Conservation (phyloP, 1,139 yeast species). For the Arxiozyma bovina region DNA sequence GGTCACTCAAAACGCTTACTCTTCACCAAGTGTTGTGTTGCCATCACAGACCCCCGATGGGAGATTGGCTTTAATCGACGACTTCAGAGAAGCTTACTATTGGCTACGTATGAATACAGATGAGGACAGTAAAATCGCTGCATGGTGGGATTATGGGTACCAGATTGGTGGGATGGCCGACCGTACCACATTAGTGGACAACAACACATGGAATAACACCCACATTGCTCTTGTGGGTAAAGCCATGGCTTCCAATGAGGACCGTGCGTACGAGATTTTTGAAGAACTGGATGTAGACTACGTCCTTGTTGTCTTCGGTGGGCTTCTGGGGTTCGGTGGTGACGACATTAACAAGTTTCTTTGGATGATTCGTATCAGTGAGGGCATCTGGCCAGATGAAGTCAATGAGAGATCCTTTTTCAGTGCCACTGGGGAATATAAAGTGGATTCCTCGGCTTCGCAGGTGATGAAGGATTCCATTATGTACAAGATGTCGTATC, state of each 20-base stretch:
- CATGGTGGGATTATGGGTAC: constrained; percentile 99
- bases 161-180: constrained; percentile 99
- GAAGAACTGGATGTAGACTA: constrained; percentile 92
- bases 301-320: constrained; percentile 89
- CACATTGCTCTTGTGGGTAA: constrained; percentile 99
- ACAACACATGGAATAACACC: constrained; percentile 98
- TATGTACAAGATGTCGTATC: constrained; percentile 92
- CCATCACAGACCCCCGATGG: constrained; percentile 82
- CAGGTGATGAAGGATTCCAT: constrained; percentile 78
- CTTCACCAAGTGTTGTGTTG: constrained; percentile 95
- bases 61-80: constrained; percentile 77
- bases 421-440: constrained; percentile 79
- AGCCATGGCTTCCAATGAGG: constrained; percentile 90
- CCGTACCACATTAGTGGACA: constrained; percentile 94
- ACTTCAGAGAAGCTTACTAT: constrained; percentile 96
- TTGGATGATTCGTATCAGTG: constrained; percentile 99
- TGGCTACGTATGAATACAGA: constrained; percentile 98
- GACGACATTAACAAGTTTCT: constrained; percentile 94
- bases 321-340: constrained; percentile 86
- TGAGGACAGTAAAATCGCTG: constrained; percentile 91
- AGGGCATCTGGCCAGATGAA: constrained; percentile 99
- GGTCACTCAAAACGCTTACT: constrained; percentile 93
- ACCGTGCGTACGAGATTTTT: constrained; percentile 77
- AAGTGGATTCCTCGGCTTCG: constrained; percentile 75
- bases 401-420: constrained; percentile 77